Conservation (phyloP, 441 rosid species). For the Flueggea neowawraea region DNA sequence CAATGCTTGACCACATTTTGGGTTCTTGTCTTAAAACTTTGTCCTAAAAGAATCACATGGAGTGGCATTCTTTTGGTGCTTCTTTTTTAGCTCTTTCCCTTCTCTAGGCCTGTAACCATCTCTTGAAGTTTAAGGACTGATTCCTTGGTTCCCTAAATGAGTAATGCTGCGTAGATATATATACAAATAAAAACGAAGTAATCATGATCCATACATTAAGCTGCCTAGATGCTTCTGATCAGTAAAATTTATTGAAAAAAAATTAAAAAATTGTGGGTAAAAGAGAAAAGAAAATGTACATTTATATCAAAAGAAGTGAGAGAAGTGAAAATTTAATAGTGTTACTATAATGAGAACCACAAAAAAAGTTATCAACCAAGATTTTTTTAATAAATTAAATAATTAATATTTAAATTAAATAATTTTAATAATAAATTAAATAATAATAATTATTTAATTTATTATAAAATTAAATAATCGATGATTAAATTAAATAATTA, state of each 20-base stretch:
- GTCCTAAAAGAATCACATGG: neutral
- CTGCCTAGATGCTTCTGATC: neutral
- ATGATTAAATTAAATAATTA: too few species aligned
- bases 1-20: neutral
- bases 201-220: neutral
- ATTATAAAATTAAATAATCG: too few species aligned
- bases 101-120: conserved; percentile 17
- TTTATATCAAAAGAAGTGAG: conserved; percentile 5
- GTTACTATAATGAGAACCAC: too few species aligned
- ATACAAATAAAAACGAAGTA: too few species aligned
- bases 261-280: too few species aligned
- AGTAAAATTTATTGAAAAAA: neutral
- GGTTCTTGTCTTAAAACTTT: neutral
- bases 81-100: conserved; percentile 3
- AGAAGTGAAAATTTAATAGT: neutral
- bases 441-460: too few species aligned
- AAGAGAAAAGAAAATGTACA: neutral
- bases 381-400: too few species aligned
- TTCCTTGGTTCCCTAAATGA: conserved; percentile 36
- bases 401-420: too few species aligned
- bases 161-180: conserved; percentile 17
- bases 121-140: conserved; percentile 19
- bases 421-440: too few species aligned
- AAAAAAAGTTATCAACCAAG: too few species aligned
- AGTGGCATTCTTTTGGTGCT: neutral